Evolutionary conservation across 2,329 filamentous ascomycete species (phyloP), one percentile per base, ranked within the genome.

Genomic region (Diaporthe longicolla): DNA sequence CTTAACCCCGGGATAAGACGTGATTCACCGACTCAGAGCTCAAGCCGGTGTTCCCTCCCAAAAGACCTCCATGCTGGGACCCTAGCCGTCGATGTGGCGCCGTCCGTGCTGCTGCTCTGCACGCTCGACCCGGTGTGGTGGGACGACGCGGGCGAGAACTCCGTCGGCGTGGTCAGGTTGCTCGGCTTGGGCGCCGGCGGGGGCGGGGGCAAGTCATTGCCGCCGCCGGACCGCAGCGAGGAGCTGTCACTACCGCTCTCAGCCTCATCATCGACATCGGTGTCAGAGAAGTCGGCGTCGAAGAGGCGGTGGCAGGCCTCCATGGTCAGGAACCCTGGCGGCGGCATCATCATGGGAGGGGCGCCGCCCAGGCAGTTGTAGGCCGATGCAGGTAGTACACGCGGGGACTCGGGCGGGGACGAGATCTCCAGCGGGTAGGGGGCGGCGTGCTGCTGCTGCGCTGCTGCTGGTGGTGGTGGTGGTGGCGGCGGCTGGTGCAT

Each of bases 91-190:
- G 63, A 45, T 5, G 37, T 7, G n/a, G 26, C 29, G 13, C 9
- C 59, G 10, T 72, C 70, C 61, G 55, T 43, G 35, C 40, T 17
- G 40, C 40, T 43, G 35, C 66, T 48, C n/a, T 57, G 54, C 24
- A 59, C 26, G 29, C 61, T 72, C 15, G 70, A 74, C 21, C 70
- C 73, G 26, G 61, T 72, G 43, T 59, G 73, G 26, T 69, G 58
- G n/a, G 70, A 72, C 13, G 73, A 35, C 10, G 70, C 73, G 29
- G 61, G 73, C 43, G 73, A 74, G 37, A 74, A 74, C 9, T 65
- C 37, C 4, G 72, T 75, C 7, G 74, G 74, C 24, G 74, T 75
- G 37, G 74, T 75, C 68, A 75, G 43, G 52, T 75, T 75, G 59
- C 74, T 75, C 10, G 59, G 61, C 54, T 65, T 43, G 9, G 73